Evolutionary conservation across 345 rosid species (phyloP), one percentile per base, ranked within the genome.

Genomic region (Citrus glauca): DNA sequence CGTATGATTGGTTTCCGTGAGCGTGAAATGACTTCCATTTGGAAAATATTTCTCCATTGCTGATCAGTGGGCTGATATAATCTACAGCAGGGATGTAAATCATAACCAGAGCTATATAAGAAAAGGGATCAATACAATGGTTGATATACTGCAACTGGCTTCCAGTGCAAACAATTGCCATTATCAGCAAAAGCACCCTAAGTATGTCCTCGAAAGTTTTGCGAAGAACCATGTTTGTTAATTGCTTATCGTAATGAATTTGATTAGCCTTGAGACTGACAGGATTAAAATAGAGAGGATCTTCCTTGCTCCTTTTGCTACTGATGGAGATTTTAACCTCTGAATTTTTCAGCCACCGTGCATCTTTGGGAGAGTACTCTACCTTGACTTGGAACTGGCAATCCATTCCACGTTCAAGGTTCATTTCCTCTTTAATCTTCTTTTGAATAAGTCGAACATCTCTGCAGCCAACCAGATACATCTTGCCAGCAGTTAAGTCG

Each of bases 381-480:
- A 38, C 19, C 55, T 67, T 40, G 48, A 66, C 32, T 13, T 67
- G 11, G 2, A 66, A 4, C 10, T 10, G 16, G 38, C 70, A 33
- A 37, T 66, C 70, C 45, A 66, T 66, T 33, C 70, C 38, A 35
- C 17, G 10, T 19, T 66, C 70, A 35, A 66, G 70, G 7, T 37
- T 66, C 48, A 37, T 35, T 66, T 66, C 70, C 7, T 66, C 45
- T 66, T 66, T 20, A n/a, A 66, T 66, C 17, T 37, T 35, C 5
- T 35, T 22, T 35, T 9, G 53, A 38, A 0, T 40, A 4, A 40
- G 11, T 38, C 53, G 1, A 38, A 67, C 32, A 67, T 40, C 53
- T 67, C 71, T 67, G 71, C 71, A 38, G 6, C 53, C 71, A 67
- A 67, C 6, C 71, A 38, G 53, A 67, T 33, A 38, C 71, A 67